Conservation (phyloP, 495 filamentous ascomycete genomes). For the Evansstolkia leycettana region DNA sequence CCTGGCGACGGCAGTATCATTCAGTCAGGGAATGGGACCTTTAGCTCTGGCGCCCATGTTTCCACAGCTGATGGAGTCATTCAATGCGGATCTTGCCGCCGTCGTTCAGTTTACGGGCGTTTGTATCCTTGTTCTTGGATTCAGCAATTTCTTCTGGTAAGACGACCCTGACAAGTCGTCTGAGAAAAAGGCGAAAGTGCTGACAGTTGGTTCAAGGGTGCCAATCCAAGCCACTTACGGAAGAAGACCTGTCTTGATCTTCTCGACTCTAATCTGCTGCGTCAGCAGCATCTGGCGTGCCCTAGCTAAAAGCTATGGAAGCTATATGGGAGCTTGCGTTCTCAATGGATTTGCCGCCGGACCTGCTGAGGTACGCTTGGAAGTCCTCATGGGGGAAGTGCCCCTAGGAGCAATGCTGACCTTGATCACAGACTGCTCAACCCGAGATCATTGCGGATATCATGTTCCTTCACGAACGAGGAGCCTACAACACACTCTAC, state of each 20-base stretch:
- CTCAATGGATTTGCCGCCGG: constrained; percentile 51
- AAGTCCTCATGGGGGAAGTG: too few species aligned
- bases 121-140: constrained; percentile 48
- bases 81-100: constrained; percentile 37
- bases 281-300: constrained; percentile 49
- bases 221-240: constrained; percentile 47
- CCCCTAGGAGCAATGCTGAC: too few species aligned
- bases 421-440: constrained; percentile 36
- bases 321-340: constrained; percentile 49
- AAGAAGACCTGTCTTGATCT: constrained; percentile 43
- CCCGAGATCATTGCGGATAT: constrained; percentile 54
- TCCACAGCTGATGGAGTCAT: constrained; percentile 40
- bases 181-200: neutral
- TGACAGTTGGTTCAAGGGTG: constrained; percentile 25
- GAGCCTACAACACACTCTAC: constrained; percentile 53
- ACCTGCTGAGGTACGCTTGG: constrained; percentile 21
- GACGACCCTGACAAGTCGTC: neutral
- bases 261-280: constrained; percentile 42
- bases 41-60: constrained; percentile 48
- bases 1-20: constrained; percentile 36
- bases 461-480: constrained; percentile 55
- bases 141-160: constrained; percentile 50
- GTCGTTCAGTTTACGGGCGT: constrained; percentile 44
- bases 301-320: constrained; percentile 40
- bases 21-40: constrained; percentile 47